These are phyloP conservation scores for Choiromyces venosus DNA, from an alignment of 495 filamentous ascomycete genomes.

Conservation along the genomic window DNA sequence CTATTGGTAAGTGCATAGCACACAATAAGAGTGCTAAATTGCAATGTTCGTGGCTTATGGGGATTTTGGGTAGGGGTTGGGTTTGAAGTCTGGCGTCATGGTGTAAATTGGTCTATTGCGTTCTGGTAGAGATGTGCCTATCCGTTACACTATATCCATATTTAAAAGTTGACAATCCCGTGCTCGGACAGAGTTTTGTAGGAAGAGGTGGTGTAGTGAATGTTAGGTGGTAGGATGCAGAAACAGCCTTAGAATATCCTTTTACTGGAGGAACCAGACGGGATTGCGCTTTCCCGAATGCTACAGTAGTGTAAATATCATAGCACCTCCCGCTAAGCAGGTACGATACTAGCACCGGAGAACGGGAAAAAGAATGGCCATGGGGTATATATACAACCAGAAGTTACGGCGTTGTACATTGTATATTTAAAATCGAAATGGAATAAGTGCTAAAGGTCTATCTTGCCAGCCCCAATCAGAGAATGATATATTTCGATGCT, in stretches of 20 bases:
- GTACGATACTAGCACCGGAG: too few relatives aligned
- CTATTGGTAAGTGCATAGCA: background rate
- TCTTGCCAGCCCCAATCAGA: background rate
- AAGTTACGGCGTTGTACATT: too few relatives aligned
- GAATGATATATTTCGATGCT: background rate
- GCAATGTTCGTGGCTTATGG: background rate
- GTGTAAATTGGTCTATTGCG: background rate
- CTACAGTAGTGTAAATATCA: too few relatives aligned
- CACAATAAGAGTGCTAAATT: too few relatives aligned
- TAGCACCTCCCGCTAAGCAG: too few relatives aligned
- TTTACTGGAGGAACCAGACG: too few relatives aligned
- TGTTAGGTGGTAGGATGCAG: background rate
- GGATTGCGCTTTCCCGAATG: too few relatives aligned
- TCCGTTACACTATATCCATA: background rate
- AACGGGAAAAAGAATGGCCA: too few relatives aligned
- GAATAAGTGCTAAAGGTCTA: background rate
- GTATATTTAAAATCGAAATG: too few relatives aligned
- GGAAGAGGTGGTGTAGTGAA: background rate
- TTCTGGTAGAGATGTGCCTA: background rate
- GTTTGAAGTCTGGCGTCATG: background rate
- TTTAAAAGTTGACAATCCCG: background rate
- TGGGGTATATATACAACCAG: too few relatives aligned
- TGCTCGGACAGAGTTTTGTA: background rate
- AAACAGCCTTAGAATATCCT: background rate
- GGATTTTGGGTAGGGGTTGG: background rate